Percentiles rank a stretch among this genome's conserved stretches.
These are phyloP conservation scores for Hericium coralloides DNA, from an alignment of 768 basidiomycete species.

Conservation along the genomic window DNA sequence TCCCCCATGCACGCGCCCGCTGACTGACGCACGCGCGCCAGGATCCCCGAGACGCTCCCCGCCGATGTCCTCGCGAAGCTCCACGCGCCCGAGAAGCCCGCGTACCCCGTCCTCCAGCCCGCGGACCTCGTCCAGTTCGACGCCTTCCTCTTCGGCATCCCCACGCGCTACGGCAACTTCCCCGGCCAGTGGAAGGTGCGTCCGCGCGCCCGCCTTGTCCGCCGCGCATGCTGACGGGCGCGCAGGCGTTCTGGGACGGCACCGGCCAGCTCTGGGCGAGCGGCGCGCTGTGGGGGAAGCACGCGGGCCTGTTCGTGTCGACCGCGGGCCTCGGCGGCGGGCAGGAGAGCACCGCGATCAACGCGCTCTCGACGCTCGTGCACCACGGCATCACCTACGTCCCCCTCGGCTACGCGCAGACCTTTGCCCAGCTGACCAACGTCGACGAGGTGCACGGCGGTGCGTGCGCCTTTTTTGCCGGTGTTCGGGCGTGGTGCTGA, in stretches of 20 bases:
- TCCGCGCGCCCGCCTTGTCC: not conserved
- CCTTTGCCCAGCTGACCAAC: constrained; percentile 34
- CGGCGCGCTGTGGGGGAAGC: constrained; percentile 65
- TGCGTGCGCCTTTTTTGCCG: constrained; percentile 21
- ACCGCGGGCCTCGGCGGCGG: constrained; percentile 72
- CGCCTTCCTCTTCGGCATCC: constrained; percentile 68
- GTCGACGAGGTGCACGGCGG: constrained; percentile 49
- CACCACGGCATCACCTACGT: constrained; percentile 72
- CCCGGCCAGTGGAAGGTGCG: constrained; percentile 72
- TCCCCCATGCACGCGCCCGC: not conserved
- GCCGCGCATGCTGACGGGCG: not conserved
- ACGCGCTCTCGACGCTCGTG: constrained; percentile 44
- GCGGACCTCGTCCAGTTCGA: constrained; percentile 50
- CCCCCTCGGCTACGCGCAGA: constrained; percentile 59
- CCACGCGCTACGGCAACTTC: constrained; percentile 75
- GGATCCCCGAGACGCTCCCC: constrained; percentile 73
- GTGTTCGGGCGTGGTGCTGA: not conserved
- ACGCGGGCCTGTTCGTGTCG: constrained; percentile 65
- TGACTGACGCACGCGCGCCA: constrained; percentile 17
- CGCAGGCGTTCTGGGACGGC: constrained; percentile 64
- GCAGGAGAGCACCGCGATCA: constrained; percentile 56
- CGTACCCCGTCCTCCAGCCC: constrained; percentile 60
- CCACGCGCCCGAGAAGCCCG: constrained; percentile 62
- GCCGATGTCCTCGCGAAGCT: constrained; percentile 57
- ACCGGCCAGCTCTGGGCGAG: constrained; percentile 58